Evolutionary conservation across 352 stramenopile genomes (phyloP), one percentile per base, ranked within the genome.

Genomic region (Phytophthora europaea): DNA sequence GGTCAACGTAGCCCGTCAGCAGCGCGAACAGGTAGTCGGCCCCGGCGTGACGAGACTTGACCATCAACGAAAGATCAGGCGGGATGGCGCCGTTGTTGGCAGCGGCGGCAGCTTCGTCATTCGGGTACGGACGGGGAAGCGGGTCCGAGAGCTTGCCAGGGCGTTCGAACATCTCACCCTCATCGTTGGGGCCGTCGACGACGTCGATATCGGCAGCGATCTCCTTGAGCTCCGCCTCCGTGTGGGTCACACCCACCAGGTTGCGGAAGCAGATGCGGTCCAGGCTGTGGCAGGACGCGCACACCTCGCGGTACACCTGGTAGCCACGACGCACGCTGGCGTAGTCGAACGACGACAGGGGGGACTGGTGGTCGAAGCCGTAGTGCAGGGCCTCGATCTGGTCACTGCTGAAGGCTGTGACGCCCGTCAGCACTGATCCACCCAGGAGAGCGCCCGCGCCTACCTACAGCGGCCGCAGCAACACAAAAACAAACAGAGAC

Each of bases 281-380:
- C 50, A 99, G 75, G 51, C 84, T 98, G 85, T 99, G 98, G 83
- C 98, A 99, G 53, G 97, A 98, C 40, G 98, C 90, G 85, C 98
- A 99, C 51, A 99, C 97, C 80, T 99, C 93, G 76, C 98, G 98
- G 88, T 99, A 99, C 48, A 99, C 98, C 83, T 99, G 98, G 90
- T 99, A 99, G 15, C 98, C 98, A 73, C 98, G 96, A 79, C 98
- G 97, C 70, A 99, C 96, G 36, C 87, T 96, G 45, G 91, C 90
- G 73, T 97, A 94, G 83, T 98, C 93, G 69, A 97, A 98, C 57
- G 92, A 96, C 47, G 88, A 89, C 40, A 98, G 72, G 55, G 89
- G 85, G 22, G 90, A 86, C 55, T 94, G 59, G 80, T 98, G 91
- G 77, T 96, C 84, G 63, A 97, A 98, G 31, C 93, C 93, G 71